Conservation (phyloP, 2,329 filamentous ascomycete genomes). For the Arachnomyces sp. region DNA sequence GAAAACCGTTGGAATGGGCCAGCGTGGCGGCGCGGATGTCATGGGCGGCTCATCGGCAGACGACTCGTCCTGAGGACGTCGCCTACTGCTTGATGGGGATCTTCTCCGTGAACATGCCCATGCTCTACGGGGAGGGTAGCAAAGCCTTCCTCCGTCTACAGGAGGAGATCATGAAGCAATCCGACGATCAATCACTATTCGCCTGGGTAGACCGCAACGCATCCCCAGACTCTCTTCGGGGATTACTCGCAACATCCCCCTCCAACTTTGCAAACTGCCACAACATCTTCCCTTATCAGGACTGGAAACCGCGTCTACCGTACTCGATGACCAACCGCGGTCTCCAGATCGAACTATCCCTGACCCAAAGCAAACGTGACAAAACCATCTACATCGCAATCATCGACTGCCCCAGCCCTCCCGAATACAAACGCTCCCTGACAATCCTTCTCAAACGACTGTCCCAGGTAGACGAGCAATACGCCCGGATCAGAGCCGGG, state of each 20-base stretch:
- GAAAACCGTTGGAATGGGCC: background rate
- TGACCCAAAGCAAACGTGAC: too few species aligned
- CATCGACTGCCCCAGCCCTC: too few species aligned
- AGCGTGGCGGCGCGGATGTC: constrained; percentile 17
- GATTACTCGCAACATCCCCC: constrained; percentile 6
- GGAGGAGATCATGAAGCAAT: constrained; percentile 23
- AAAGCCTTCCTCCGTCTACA: constrained; percentile 21
- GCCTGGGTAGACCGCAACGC: constrained; percentile 8
- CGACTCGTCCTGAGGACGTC: constrained; percentile 18
- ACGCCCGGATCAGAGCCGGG: too few species aligned
- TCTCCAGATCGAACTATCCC: constrained; percentile 1
- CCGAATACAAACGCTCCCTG: too few species aligned
- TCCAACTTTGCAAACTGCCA: constrained; percentile 2
- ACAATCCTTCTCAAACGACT: too few species aligned
- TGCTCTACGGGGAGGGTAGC: constrained; percentile 23
- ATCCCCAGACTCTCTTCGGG: background rate
- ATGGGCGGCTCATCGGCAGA: constrained; percentile 19
- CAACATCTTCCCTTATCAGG: background rate
- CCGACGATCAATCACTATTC: constrained; percentile 16
- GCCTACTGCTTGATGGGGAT: constrained; percentile 26
- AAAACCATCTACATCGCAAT: too few species aligned
- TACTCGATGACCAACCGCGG: constrained; percentile 5
- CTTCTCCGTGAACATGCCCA: constrained; percentile 21
- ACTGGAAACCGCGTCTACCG: constrained; percentile 1
- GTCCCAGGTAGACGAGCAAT: too few species aligned